A percentile compares a stretch with the other conserved stretches of the same genome.
phyloP scores from a whole-genome alignment of 2,329 filamentous ascomycete genomes.

The Kalmusia sp. region DNA sequence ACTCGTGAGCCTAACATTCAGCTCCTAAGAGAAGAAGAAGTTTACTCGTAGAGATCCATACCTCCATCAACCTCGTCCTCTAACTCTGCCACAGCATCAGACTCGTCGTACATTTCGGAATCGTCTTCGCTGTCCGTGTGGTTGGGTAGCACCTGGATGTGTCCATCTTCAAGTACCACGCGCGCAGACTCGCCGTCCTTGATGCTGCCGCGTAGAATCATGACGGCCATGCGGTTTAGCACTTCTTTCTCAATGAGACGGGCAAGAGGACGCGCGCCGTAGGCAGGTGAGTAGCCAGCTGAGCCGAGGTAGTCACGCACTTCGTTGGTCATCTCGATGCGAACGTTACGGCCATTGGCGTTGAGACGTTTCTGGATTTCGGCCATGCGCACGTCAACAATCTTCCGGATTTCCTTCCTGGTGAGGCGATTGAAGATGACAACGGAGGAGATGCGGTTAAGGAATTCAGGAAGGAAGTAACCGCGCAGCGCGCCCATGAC shows the following conservation, averaged over 20 bases:
- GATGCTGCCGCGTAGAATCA: constrained; percentile 86
- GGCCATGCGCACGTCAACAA: constrained; percentile 85
- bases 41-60: constrained; percentile 73
- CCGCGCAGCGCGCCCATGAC: constrained; percentile 90
- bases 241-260: constrained; percentile 97
- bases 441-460: constrained; percentile 94
- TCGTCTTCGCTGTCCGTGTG: constrained; percentile 76
- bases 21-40: constrained; percentile 1
- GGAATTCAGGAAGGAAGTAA: constrained; percentile 98
- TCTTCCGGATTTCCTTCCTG: constrained; percentile 86
- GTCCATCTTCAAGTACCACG: constrained; percentile 80
- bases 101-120: constrained; percentile 76
- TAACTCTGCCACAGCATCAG: constrained; percentile 75
- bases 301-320: constrained; percentile 93
- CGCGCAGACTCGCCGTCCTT: constrained; percentile 83
- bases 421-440: constrained; percentile 99
- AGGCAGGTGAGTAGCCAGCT: constrained; percentile 92
- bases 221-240: constrained; percentile 87
- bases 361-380: constrained; percentile 94
- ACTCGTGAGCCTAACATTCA: constrained; percentile 1
- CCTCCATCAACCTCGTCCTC: constrained; percentile 59
- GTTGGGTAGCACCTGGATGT: constrained; percentile 83
- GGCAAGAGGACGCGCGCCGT: constrained; percentile 87
- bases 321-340: constrained; percentile 80
- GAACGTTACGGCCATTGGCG: constrained; percentile 83